Base-by-base conservation (phyloP, 106 monocot species). In the Dendrobium officinale region DNA sequence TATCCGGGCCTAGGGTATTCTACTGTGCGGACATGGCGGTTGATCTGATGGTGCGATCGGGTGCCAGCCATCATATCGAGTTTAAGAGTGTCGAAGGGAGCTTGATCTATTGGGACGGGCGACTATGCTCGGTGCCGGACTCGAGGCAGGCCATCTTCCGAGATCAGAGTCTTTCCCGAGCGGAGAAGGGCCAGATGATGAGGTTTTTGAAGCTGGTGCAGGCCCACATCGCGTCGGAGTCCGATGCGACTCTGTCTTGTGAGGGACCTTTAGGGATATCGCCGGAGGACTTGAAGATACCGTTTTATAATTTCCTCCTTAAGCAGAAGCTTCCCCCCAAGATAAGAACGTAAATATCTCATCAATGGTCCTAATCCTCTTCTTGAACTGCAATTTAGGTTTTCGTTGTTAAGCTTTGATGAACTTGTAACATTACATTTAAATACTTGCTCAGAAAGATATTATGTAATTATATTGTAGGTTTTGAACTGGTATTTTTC, bases 141-240 rank as follows among this genome's bases (percentile, higher is more conserved):
- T 99, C 99, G 75, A 84, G 95, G 87, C 88, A 93, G 83, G 90
- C 86, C 20, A 90, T 99, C 67, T 99, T 99, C 58, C 88, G 77
- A 79, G 99, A 99, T 48, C 83, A 68, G 84, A 91, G 80, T 49
- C 79, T 99, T 16, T 84, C 85, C 5, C 80, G 93, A 49, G 86
- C 67, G n/a, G 99, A 99, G 90, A 99, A 93, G 86, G 90, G 80
- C 47, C 78, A 82, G 85, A 88, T 95, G 90, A 86, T 83, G 87
- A 79, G 77, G 88, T 93, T 99, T 99, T 78, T 95, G 51, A 88
- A 87, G 88, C 26, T 91, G 77, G 91, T 95, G 75, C 84, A 82
- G 83, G 87, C 8, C 42, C 90, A 93, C 80, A 86, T 95, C 58
- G 85, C 31, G 11, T 11, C 78, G n/a, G 77, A 73, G 9, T 76